These are phyloP conservation scores for Irpex lacteus DNA, from an alignment of 1,284 basidiomycete species.

Conservation along the genomic window DNA sequence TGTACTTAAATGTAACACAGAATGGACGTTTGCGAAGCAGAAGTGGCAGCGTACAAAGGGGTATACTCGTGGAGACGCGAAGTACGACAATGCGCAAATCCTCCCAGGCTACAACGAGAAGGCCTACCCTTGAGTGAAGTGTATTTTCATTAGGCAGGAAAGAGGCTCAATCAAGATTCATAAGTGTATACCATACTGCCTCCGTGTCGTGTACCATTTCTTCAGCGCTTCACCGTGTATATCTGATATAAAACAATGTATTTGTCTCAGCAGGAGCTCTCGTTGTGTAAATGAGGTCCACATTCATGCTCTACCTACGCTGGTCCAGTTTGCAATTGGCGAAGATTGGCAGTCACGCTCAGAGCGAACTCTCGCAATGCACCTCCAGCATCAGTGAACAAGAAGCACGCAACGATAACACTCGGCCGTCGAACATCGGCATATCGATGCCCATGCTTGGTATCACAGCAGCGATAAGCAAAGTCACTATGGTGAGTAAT, in stretches of 20 bases:
- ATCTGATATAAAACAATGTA: too few relatives aligned
- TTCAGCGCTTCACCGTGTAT: neutral
- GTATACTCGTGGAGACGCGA: conserved; percentile 25
- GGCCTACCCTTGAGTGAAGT: conserved; percentile 27
- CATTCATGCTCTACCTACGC: too few relatives aligned
- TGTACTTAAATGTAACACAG: conserved; percentile 18
- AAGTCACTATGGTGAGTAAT: neutral
- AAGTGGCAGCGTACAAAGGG: conserved; percentile 43
- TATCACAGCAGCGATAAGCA: neutral
- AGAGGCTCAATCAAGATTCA: neutral
- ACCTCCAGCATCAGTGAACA: neutral
- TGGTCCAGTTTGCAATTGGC: too few relatives aligned
- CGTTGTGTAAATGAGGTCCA: too few relatives aligned
- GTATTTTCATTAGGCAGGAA: neutral
- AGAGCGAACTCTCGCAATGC: too few relatives aligned
- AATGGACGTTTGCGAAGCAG: conserved; percentile 47
- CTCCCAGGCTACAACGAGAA: conserved; percentile 41
- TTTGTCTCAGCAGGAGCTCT: too few relatives aligned
- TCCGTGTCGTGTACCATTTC: neutral
- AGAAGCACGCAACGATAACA: neutral
- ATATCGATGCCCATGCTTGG: neutral
- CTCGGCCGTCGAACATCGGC: neutral
- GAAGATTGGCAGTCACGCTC: too few relatives aligned
- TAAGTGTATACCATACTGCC: neutral
- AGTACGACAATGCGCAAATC: conserved; percentile 36